Conservation (phyloP, 495 filamentous ascomycete species). For the Hypoxylon intermedium region DNA sequence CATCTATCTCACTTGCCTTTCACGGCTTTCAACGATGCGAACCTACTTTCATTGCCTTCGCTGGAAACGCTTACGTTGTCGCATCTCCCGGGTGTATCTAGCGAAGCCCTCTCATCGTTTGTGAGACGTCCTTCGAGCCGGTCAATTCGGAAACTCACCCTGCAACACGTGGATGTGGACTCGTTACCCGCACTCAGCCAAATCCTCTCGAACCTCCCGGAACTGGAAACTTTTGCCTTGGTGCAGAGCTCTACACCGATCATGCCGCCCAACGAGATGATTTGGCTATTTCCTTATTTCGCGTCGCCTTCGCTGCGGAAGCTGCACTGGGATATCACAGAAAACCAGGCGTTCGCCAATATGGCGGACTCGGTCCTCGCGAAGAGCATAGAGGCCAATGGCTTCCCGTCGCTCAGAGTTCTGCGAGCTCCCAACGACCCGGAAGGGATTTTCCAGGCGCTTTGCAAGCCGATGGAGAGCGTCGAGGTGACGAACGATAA, state of each 20-base stretch:
- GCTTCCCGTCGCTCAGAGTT: constrained; percentile 72
- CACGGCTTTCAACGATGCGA: constrained; percentile 73
- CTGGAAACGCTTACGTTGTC: constrained; percentile 78
- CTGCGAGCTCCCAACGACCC: constrained; percentile 78
- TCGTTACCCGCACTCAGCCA: constrained; percentile 76
- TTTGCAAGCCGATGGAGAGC: constrained; percentile 65
- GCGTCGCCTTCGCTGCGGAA: constrained; percentile 70
- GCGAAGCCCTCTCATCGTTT: constrained; percentile 75
- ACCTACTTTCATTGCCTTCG: constrained; percentile 72
- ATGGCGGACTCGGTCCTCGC: constrained; percentile 75
- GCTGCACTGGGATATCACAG: constrained; percentile 83
- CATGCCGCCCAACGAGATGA: constrained; percentile 64
- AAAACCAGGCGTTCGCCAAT: constrained; percentile 49
- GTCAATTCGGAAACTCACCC: constrained; percentile 64
- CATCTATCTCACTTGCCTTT: constrained; percentile 76
- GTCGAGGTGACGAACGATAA: constrained; percentile 48
- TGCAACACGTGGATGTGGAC: constrained; percentile 69
- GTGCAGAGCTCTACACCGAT: constrained; percentile 70
- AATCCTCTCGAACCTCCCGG: constrained; percentile 70
- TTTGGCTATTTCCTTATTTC: constrained; percentile 72
- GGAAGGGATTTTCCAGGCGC: constrained; percentile 72
- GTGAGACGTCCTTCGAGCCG: constrained; percentile 64
- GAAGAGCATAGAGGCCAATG: constrained; percentile 68
- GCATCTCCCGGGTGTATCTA: constrained; percentile 77
- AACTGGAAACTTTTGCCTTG: constrained; percentile 71